phyloP scores from a whole-genome alignment of 768 basidiomycete species.

The Coprinopsis cinerea region DNA sequence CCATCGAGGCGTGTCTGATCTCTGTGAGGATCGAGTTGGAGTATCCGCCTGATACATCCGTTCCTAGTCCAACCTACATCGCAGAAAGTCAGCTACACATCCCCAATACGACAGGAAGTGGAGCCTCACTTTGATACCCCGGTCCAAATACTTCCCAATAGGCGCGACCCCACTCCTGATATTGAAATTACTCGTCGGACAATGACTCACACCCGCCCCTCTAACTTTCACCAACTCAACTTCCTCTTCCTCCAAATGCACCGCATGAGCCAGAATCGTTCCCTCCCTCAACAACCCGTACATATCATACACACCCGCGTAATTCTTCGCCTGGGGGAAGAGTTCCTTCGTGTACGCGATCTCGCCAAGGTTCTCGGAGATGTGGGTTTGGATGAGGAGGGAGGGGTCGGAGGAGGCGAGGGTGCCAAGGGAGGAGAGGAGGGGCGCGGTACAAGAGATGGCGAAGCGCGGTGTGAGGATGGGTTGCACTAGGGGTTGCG shows the following conservation, averaged over 20 bases:
- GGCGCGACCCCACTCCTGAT: conserved; percentile 79
- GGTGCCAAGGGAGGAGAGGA: conserved; percentile 56
- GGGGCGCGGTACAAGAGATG: conserved; percentile 73
- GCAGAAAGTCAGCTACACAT: background rate
- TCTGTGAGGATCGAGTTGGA: conserved; percentile 71
- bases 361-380: conserved; percentile 79
- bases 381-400: conserved; percentile 87
- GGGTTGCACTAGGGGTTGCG: conserved; percentile 71
- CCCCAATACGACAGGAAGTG: background rate
- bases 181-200: conserved; percentile 93
- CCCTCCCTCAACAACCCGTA: conserved; percentile 69
- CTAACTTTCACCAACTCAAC: conserved; percentile 60
- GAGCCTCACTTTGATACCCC: conserved; percentile 70
- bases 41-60: conserved; percentile 88
- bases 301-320: conserved; percentile 78
- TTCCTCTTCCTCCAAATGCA: conserved; percentile 72
- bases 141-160: conserved; percentile 74
- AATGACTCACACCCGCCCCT: conserved; percentile 81
- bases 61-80: conserved; percentile 84
- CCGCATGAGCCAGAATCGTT: conserved; percentile 85
- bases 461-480: conserved; percentile 96
- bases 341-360: conserved; percentile 56
- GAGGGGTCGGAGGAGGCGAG: conserved; percentile 53
- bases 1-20: conserved; percentile 71
- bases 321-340: conserved; percentile 60